These are phyloP conservation scores for Rosa hybrid DNA, from an alignment of 331 rosid species.

Conservation along the genomic window DNA sequence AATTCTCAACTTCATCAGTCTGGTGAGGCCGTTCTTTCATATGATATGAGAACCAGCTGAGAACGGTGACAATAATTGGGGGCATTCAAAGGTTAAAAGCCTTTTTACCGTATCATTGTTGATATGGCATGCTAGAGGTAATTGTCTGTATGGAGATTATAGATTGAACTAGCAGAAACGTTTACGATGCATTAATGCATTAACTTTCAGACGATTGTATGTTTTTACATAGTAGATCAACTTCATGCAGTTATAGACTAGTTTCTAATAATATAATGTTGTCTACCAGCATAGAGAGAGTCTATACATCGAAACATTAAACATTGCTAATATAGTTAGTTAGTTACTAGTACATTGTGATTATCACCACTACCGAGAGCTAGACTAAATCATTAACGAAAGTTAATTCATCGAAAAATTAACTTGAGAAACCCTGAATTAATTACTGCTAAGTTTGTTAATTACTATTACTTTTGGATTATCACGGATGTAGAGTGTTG, in stretches of 20 bases:
- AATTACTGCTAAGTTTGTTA: not conserved
- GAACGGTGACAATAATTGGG: not conserved
- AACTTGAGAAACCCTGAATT: not conserved
- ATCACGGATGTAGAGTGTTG: not conserved
- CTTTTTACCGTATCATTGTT: not conserved
- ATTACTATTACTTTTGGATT: not conserved
- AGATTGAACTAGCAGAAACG: not conserved
- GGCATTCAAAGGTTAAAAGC: not conserved
- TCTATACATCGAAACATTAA: not conserved
- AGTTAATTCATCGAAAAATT: not conserved
- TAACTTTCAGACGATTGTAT: not conserved
- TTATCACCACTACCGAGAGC: not conserved
- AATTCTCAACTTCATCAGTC: constrained; percentile 4
- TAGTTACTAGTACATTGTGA: not conserved
- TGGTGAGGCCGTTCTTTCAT: constrained; percentile 18
- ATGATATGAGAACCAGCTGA: not conserved
- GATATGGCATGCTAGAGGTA: not conserved
- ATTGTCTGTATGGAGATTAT: not conserved
- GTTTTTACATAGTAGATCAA: too few species aligned
- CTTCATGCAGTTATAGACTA: not conserved
- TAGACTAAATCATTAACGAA: not conserved
- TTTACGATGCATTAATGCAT: not conserved
- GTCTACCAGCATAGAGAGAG: too few species aligned
- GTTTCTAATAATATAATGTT: not conserved
- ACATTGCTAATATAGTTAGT: not conserved